Conservation (phyloP, 176 grass and related monocot species). For the Panicum miliaceum region DNA sequence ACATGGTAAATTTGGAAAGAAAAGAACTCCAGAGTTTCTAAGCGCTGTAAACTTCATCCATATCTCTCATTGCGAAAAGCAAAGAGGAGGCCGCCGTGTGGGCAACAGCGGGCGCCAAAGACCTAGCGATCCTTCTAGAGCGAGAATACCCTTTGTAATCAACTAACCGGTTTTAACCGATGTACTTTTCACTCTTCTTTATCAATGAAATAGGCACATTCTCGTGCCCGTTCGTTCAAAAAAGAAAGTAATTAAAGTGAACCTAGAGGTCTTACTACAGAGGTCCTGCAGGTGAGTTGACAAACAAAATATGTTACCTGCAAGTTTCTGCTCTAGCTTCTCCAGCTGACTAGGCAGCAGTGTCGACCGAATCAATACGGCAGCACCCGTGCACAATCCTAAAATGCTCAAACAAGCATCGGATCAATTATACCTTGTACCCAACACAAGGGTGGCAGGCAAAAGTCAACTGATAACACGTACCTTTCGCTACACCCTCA, state of each 20-base stretch:
- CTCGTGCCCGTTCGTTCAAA: too few relatives aligned
- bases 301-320: conserved; percentile 53
- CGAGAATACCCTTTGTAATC: too few relatives aligned
- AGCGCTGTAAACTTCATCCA: too few relatives aligned
- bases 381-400: conserved; percentile 59
- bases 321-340: conserved; percentile 61
- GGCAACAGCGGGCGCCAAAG: too few relatives aligned
- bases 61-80: too few relatives aligned
- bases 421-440: neutral
- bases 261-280: neutral
- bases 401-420: conserved; percentile 35
- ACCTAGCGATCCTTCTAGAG: too few relatives aligned
- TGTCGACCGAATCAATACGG: conserved; percentile 62
- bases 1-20: too few relatives aligned
- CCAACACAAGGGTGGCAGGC: neutral
- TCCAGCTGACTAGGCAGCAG: conserved; percentile 57
- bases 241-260: neutral
- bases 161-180: too few relatives aligned
- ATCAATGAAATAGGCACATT: too few relatives aligned
- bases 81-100: too few relatives aligned
- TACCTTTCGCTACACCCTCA: conserved; percentile 57
- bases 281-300: neutral
- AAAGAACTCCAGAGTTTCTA: too few relatives aligned
- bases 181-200: too few relatives aligned
- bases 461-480: conserved; percentile 15